phyloP scores from a whole-genome alignment of 2,329 filamentous ascomycete genomes.

The Sporothrix sp. region DNA sequence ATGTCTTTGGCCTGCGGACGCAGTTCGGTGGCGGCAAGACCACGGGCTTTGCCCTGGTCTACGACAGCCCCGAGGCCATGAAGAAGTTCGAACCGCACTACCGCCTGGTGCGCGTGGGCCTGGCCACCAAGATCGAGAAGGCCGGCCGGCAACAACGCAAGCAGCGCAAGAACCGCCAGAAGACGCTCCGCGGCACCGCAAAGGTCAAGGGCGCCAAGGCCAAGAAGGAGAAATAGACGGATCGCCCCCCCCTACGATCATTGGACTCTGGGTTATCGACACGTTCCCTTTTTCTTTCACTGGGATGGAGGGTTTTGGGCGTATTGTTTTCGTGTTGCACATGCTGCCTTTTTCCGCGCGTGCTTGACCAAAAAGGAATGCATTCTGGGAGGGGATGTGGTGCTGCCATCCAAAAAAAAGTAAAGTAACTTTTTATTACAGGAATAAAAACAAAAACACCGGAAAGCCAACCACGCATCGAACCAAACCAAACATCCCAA shows the following conservation, averaged over 20 bases:
- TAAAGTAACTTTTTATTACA: not conserved
- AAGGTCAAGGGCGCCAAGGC: conserved; percentile 94
- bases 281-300: not conserved
- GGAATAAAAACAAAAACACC: conserved; percentile 12
- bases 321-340: conserved; percentile 5
- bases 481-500: too few species aligned
- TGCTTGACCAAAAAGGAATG: not conserved
- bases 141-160: conserved; percentile 99
- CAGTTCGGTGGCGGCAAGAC: conserved; percentile 99
- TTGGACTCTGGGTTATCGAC: not conserved
- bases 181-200: conserved; percentile 94
- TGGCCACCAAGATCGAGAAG: conserved; percentile 92
- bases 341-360: not conserved
- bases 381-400: not conserved
- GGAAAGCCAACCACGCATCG: not conserved
- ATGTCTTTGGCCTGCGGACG: conserved; percentile 96
- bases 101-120: conserved; percentile 88
- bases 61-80: conserved; percentile 95
- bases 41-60: conserved; percentile 96
- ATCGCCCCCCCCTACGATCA: conserved; percentile 8
- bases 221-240: conserved; percentile 85
- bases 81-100: conserved; percentile 99
- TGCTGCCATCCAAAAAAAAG: conserved; percentile 1
- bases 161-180: conserved; percentile 99
- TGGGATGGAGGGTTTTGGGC: conserved; percentile 7